Evolutionary conservation across 2,329 filamentous ascomycete genomes (phyloP), one percentile per base, ranked within the genome.

Genomic region (Juglanconis sp.): DNA sequence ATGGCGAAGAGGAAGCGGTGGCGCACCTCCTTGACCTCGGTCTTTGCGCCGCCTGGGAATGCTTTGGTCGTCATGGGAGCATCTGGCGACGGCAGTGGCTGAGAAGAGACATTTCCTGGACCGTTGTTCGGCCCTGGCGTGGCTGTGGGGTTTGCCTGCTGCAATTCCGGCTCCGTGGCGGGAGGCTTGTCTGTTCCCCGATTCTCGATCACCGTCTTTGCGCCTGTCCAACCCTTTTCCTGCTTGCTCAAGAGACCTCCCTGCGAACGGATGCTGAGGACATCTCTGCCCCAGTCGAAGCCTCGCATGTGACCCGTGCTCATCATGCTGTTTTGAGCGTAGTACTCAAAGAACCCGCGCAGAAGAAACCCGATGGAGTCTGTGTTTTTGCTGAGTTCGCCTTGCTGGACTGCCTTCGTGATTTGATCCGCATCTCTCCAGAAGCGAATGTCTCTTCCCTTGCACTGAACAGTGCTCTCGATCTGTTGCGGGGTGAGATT

Each of bases 291-390:
- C 91, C 92, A 97, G 68, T 90, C 85, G 71, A 96, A 96, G 1
- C 84, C 84, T 47, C 82, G 81, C 51, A 74, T 72, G 0, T 73
- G 71, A 3, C 78, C 77, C 5, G 79, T 81, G 63, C 77, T 77
- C 77, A 87, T 79, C n/a, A 73, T 68, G 24, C 80, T 80, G 62
- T 75, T 79, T 34, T 88, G 84, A 3, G 90, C 88, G 69, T 88
- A 96, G 73, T 96, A 96, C 67, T 91, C 88, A 69, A 96, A 96
- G 76, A 97, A 96, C 0, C 91, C 91, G 56, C 88, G 82, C 0
- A 97, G 79, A 0, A 97, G 79, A 5, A 82, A 77, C 1, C 91
- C 91, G 2, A 94, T 68, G 0, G 87, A 82, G 60, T 95, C 87
- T 1, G 72, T 75, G 69, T 96, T 96, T 46, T 81, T 76, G 35